Evolutionary conservation across 768 basidiomycete genomes (phyloP).

Genomic region (Lactarius evosmus): DNA sequence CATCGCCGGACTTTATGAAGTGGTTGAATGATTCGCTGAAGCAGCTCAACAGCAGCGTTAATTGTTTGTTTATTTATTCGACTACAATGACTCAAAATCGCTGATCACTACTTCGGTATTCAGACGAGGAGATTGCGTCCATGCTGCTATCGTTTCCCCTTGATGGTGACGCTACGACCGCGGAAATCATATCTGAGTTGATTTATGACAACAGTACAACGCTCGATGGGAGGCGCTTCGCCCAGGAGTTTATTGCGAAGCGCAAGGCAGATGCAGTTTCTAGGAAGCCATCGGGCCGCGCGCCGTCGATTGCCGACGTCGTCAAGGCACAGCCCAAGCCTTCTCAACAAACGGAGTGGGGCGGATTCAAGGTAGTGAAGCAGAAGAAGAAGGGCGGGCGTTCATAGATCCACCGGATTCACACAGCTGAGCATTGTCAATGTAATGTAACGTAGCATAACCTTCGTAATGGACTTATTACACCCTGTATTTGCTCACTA

Average conservation of each 20-base stretch:
- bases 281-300: slow-evolving; percentile 50
- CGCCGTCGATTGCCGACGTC: slow-evolving; percentile 80
- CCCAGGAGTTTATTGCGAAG: slow-evolving; percentile 83
- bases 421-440: background rate
- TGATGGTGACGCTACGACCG: slow-evolving; percentile 76
- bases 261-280: slow-evolving; percentile 77
- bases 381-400: slow-evolving; percentile 88
- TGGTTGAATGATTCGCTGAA: slow-evolving; percentile 88
- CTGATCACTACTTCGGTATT: slow-evolving; percentile 7
- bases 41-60: slow-evolving; percentile 67
- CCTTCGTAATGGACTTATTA: slow-evolving; percentile 13
- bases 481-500: background rate
- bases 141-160: slow-evolving; percentile 95
- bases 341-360: slow-evolving; percentile 71
- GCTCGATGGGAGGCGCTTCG: slow-evolving; percentile 92
- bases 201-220: slow-evolving; percentile 95
- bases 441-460: slow-evolving; percentile 8
- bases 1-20: slow-evolving; percentile 87
- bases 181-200: slow-evolving; percentile 91
- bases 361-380: slow-evolving; percentile 88
- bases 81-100: background rate
- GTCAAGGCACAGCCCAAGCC: slow-evolving; percentile 85
- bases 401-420: slow-evolving; percentile 36
- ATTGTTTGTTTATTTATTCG: slow-evolving; percentile 46
- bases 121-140: slow-evolving; percentile 94